Percentiles rank a stretch among this genome's conserved stretches.
These are phyloP conservation scores for Mycena kentingensis DNA, from an alignment of 768 basidiomycete genomes.

Conservation along the genomic window DNA sequence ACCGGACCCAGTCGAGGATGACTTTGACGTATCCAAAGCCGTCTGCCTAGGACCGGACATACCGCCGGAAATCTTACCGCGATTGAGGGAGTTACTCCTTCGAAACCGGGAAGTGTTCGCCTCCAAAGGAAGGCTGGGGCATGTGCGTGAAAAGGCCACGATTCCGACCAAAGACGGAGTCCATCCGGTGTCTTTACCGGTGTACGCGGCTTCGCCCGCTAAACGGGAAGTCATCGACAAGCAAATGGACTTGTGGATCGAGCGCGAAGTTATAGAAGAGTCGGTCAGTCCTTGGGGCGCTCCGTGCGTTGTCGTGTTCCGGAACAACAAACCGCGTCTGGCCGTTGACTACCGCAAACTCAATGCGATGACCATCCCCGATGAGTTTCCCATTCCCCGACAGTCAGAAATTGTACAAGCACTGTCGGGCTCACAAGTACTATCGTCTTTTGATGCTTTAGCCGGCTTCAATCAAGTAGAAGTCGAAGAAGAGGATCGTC, in stretches of 20 bases:
- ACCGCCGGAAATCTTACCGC: neutral
- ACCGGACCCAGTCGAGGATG: neutral
- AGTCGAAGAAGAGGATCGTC: constrained; percentile 20
- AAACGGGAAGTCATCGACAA: constrained; percentile 31
- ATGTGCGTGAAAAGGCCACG: constrained; percentile 14
- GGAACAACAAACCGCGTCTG: constrained; percentile 38
- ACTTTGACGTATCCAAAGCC: constrained; percentile 2
- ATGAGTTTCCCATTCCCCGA: constrained; percentile 31
- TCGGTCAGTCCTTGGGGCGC: constrained; percentile 26
- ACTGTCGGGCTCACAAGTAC: constrained; percentile 23
- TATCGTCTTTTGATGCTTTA: constrained; percentile 24
- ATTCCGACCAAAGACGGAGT: constrained; percentile 18
- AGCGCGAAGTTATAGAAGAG: constrained; percentile 32
- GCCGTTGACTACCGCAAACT: constrained; percentile 34
- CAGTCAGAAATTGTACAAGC: constrained; percentile 28
- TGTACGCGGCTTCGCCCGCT: constrained; percentile 25
- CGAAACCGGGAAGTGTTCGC: constrained; percentile 24
- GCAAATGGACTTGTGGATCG: constrained; percentile 32
- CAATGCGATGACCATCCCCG: constrained; percentile 19
- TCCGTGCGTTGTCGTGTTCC: constrained; percentile 34
- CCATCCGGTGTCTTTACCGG: constrained; percentile 23
- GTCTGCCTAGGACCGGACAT: constrained; percentile 25
- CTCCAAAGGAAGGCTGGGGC: constrained; percentile 26
- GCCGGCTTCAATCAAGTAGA: constrained; percentile 35
- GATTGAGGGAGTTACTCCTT: constrained; percentile 9